Evolutionary conservation across 2,329 filamentous ascomycete species (phyloP).

Genomic region (Fusarium penzigii): DNA sequence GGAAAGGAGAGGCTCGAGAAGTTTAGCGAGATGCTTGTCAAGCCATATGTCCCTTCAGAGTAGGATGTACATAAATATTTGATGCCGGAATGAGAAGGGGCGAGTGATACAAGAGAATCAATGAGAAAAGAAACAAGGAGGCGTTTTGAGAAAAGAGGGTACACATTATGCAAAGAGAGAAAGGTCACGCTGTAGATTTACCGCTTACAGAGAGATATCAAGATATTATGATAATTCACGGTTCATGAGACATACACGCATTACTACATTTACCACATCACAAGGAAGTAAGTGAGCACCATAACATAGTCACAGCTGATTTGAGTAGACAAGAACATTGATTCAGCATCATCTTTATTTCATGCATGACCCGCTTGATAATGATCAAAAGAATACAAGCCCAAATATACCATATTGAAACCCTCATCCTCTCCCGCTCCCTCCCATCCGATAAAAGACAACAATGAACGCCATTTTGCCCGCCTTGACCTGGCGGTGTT

Average conservation of each 20-base stretch:
- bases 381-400: too few species aligned
- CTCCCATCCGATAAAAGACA: background rate
- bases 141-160: background rate
- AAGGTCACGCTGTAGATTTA: conserved; percentile 9
- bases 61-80: conserved; percentile 22
- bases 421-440: too few species aligned
- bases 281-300: conserved; percentile 2
- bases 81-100: background rate
- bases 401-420: too few species aligned
- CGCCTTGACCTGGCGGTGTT: conserved; percentile 11
- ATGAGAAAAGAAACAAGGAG: background rate
- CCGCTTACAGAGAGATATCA: conserved; percentile 12
- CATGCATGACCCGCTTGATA: too few species aligned
- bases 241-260: conserved; percentile 14
- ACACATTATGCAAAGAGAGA: background rate
- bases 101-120: conserved; percentile 4
- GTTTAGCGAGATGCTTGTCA: conserved; percentile 83
- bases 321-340: too few species aligned
- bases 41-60: conserved; percentile 70
- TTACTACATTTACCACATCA: conserved; percentile 10
- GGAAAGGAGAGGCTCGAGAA: conserved; percentile 92
- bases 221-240: conserved; percentile 19
- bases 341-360: too few species aligned
- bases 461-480: conserved; percentile 19
- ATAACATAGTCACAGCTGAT: too few species aligned